These are phyloP conservation scores for Fusarium transvaalense DNA, from an alignment of 2,329 filamentous ascomycete genomes.

Conservation along the genomic window DNA sequence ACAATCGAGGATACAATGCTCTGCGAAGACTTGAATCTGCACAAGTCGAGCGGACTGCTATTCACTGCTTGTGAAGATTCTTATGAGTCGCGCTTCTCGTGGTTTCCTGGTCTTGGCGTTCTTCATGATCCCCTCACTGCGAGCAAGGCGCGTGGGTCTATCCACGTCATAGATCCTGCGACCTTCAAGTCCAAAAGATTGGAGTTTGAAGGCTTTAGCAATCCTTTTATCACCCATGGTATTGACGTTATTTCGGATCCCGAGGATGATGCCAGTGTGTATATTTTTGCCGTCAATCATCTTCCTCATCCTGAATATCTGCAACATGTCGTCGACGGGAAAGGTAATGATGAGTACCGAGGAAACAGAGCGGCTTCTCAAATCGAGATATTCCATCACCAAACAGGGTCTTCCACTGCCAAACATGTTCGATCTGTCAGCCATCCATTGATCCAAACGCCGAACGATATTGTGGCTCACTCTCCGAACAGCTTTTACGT, in stretches of 20 bases:
- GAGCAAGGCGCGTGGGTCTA: slow-evolving; percentile 55
- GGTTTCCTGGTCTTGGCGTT: slow-evolving; percentile 64
- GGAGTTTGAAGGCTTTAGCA: slow-evolving; percentile 63
- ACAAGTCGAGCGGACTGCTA: slow-evolving; percentile 60
- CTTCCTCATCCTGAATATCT: slow-evolving; percentile 61
- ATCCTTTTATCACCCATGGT: slow-evolving; percentile 69
- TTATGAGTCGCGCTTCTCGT: slow-evolving; percentile 57
- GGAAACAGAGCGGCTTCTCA: slow-evolving; percentile 60
- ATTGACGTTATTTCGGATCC: slow-evolving; percentile 70
- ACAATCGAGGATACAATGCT: slow-evolving; percentile 64
- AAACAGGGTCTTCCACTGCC: slow-evolving; percentile 56
- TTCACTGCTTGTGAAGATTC: slow-evolving; percentile 69
- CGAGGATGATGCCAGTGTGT: slow-evolving; percentile 57
- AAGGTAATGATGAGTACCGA: slow-evolving; percentile 40
- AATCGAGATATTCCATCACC: slow-evolving; percentile 70
- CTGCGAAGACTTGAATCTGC: slow-evolving; percentile 72
- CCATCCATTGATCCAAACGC: slow-evolving; percentile 66
- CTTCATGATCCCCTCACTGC: slow-evolving; percentile 57
- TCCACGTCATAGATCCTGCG: slow-evolving; percentile 67
- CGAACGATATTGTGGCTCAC: slow-evolving; percentile 68
- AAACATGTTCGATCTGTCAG: slow-evolving; percentile 65
- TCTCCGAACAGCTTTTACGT: slow-evolving; percentile 65
- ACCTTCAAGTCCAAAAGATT: slow-evolving; percentile 48
- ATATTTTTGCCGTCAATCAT: slow-evolving; percentile 73
- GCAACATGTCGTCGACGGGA: not conserved